These are phyloP conservation scores for Elymus sibiricus DNA, from an alignment of 176 grass and related monocot genomes.

Conservation along the genomic window DNA sequence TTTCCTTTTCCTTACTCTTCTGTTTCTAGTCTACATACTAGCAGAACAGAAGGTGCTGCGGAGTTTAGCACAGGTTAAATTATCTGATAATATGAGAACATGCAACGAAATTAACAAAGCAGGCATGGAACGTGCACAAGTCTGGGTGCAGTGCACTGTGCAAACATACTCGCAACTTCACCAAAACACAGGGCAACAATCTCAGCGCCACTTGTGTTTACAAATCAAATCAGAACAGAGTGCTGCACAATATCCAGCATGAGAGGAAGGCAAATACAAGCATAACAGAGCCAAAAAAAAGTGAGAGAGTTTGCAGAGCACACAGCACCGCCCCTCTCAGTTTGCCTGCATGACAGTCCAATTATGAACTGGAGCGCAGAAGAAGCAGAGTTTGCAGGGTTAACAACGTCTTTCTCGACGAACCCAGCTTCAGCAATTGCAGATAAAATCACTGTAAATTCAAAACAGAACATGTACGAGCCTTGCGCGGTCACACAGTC, in stretches of 20 bases:
- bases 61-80: neutral
- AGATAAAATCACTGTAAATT: neutral
- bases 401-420: neutral
- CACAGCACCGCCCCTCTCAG: neutral
- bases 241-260: neutral
- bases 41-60: neutral
- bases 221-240: neutral
- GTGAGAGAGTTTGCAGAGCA: neutral
- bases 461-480: neutral
- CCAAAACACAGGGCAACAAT: constrained; percentile 5
- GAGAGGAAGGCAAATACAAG: neutral
- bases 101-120: neutral
- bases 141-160: neutral
- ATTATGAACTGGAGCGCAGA: neutral
- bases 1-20: neutral
- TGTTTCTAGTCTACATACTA: constrained; percentile 9
- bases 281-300: neutral
- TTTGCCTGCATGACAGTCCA: neutral
- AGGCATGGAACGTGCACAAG: neutral
- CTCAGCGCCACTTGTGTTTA: neutral
- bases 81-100: neutral
- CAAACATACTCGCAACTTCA: neutral
- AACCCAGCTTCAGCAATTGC: neutral
- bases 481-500: neutral
- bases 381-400: neutral